Evolutionary conservation across 805 yeast genomes (phyloP).

Genomic region (Barnettozyma pratensis): DNA sequence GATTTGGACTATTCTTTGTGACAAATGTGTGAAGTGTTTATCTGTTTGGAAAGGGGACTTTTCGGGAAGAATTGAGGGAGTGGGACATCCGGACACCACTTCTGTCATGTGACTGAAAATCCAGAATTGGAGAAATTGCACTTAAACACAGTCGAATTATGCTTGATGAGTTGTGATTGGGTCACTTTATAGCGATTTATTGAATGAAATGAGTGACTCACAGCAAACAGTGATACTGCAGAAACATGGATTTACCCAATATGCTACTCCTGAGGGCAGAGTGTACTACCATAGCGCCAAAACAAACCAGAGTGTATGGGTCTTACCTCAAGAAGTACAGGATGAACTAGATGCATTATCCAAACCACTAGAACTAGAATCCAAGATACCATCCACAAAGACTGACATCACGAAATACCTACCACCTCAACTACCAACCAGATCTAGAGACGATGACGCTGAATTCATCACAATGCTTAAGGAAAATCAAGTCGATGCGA

Average conservation of each 20-base stretch:
- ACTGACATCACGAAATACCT: constrained; percentile 6
- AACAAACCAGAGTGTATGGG: constrained; percentile 76
- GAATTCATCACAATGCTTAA: constrained; percentile 49
- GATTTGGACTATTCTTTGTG: background rate
- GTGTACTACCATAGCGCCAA: constrained; percentile 63
- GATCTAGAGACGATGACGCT: constrained; percentile 34
- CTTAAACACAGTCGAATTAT: background rate
- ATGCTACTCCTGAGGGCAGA: constrained; percentile 48
- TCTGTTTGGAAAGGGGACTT: background rate
- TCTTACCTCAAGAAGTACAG: constrained; percentile 52
- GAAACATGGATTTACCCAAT: constrained; percentile 50
- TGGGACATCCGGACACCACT: background rate
- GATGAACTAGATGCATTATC: constrained; percentile 11
- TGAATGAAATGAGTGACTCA: background rate
- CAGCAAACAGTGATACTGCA: constrained; percentile 21
- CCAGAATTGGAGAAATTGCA: background rate
- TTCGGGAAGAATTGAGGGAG: background rate
- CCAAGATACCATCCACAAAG: background rate
- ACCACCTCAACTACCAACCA: constrained; percentile 11
- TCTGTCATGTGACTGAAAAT: background rate
- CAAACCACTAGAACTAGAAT: constrained; percentile 4
- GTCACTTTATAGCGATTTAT: background rate
- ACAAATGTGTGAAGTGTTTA: background rate
- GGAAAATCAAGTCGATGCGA: constrained; percentile 55
- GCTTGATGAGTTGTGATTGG: too few relatives aligned